A percentile compares a stretch with the other conserved stretches of the same genome.
Evolutionary conservation across 1,284 basidiomycete species (phyloP).

Genomic region (Ustilago vetiveriae): DNA sequence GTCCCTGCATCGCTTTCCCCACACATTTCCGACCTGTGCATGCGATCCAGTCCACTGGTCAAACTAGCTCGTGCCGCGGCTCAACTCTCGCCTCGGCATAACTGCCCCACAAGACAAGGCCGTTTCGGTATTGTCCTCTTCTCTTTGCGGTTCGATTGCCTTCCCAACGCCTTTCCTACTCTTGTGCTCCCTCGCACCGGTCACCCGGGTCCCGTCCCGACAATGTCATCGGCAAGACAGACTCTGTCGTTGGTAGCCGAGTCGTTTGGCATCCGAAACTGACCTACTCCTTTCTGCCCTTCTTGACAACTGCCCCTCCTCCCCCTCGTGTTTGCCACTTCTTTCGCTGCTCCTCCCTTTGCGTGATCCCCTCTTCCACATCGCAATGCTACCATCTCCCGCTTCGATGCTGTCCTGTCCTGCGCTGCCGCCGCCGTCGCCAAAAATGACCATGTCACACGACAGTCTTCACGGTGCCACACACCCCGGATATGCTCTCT

Average conservation of each 20-base stretch:
- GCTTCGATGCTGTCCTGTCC: neutral
- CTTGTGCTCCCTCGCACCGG: neutral
- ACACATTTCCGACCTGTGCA: slow-evolving; percentile 15
- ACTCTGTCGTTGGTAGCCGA: neutral
- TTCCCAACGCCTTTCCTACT: neutral
- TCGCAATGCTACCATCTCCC: neutral
- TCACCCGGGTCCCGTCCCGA: slow-evolving; percentile 5
- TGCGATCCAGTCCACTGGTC: slow-evolving; percentile 1
- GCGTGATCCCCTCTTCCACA: neutral
- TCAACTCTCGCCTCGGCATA: slow-evolving; percentile 15
- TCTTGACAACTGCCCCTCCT: slow-evolving; percentile 13
- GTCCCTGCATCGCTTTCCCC: slow-evolving; percentile 11
- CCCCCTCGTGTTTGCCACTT: slow-evolving; percentile 7
- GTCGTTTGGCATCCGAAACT: slow-evolving; percentile 10
- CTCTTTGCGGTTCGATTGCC: neutral
- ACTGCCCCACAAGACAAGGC: neutral
- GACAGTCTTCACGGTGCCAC: slow-evolving; percentile 86
- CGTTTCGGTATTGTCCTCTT: neutral
- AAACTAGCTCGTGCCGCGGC: slow-evolving; percentile 30
- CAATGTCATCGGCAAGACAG: neutral
- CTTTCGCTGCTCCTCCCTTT: neutral
- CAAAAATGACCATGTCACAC: neutral
- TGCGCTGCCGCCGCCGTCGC: neutral
- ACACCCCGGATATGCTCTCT: slow-evolving; percentile 92
- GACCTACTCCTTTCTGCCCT: slow-evolving; percentile 12